Percentiles rank a stretch among this genome's conserved stretches.
Evolutionary conservation across 2,329 filamentous ascomycete species (phyloP).

Genomic region (Furcasterigmium furcatum): DNA sequence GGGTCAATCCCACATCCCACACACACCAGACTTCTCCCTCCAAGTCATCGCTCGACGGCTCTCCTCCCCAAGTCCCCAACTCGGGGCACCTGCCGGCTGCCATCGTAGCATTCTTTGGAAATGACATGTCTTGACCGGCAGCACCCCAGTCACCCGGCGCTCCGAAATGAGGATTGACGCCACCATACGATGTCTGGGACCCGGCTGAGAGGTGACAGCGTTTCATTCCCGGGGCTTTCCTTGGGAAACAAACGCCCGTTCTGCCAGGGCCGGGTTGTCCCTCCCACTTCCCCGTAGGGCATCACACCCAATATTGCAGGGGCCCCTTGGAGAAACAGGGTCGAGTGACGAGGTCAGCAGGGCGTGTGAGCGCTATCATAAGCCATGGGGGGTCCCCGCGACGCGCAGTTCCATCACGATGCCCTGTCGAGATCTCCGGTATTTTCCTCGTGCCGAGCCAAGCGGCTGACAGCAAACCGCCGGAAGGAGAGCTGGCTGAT

Average conservation of each 20-base stretch:
- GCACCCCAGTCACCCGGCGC: neutral
- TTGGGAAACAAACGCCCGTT: neutral
- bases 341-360: neutral
- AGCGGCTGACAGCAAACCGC: no score
- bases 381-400: no score
- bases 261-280: neutral
- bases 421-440: no score
- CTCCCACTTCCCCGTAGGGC: neutral
- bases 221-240: neutral
- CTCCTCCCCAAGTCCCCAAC: no score
- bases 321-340: neutral
- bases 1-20: no score
- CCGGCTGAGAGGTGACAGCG: neutral
- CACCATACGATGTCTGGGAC: neutral
- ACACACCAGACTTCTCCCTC: no score
- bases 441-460: no score
- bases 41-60: no score
- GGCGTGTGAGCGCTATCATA: neutral
- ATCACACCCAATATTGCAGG: neutral
- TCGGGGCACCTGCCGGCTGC: no score
- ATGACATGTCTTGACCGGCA: neutral
- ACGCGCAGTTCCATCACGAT: no score
- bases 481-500: no score
- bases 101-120: neutral
- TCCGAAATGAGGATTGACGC: neutral